Conservation (phyloP, 139 green algal species). For the Axilococcus clingmanii region DNA sequence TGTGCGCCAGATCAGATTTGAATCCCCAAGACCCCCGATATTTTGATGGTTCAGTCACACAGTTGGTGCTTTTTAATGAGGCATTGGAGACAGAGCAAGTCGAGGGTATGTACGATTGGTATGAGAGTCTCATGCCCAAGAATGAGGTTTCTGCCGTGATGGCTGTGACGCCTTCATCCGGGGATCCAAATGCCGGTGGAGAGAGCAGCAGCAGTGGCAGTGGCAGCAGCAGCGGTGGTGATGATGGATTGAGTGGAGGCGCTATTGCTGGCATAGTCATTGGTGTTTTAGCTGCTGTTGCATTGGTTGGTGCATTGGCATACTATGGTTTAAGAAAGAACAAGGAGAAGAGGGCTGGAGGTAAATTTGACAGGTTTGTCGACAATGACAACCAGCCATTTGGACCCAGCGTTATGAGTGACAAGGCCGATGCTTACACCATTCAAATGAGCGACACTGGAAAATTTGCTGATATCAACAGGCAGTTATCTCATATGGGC, state of each 20-base stretch:
- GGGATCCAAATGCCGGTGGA: neutral
- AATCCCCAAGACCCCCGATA: neutral
- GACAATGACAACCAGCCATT: too few relatives aligned
- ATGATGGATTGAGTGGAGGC: conserved; percentile 1
- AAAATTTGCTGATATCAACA: too few relatives aligned
- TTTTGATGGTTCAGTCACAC: conserved; percentile 30
- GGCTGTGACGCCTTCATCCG: neutral
- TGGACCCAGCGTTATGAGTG: too few relatives aligned
- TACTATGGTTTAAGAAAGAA: neutral
- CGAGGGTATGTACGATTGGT: conserved; percentile 12
- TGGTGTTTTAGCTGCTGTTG: conserved; percentile 2
- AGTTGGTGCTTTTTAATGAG: conserved; percentile 28
- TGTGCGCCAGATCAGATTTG: neutral
- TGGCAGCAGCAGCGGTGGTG: neutral
- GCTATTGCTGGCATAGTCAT: conserved; percentile 20
- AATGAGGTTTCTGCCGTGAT: neutral
- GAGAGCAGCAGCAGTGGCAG: neutral
- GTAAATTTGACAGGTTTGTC: conserved; percentile 10
- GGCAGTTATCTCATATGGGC: too few relatives aligned
- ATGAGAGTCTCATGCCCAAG: neutral
- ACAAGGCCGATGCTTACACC: too few relatives aligned
- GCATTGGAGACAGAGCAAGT: conserved; percentile 11
- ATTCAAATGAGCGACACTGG: too few relatives aligned
- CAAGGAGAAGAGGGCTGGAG: neutral
- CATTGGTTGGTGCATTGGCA: neutral